Percentiles rank a stretch among this genome's conserved stretches.
Evolutionary conservation across 2,329 filamentous ascomycete genomes (phyloP).

Genomic region (Ophiosphaerella korrae): DNA sequence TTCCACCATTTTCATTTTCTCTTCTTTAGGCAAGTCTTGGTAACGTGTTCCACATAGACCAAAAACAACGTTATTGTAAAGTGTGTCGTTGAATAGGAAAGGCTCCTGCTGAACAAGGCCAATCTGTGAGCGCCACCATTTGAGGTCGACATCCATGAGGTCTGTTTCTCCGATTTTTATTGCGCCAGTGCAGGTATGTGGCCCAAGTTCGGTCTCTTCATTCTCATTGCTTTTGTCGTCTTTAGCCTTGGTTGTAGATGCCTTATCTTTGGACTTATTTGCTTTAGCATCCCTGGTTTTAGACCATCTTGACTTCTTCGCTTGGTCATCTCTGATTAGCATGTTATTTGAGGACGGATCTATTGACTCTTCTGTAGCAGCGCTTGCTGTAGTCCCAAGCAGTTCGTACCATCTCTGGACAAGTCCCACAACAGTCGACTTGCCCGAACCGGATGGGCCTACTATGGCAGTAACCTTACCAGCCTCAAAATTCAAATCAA

Average conservation of each 20-base stretch:
- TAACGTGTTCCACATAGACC: slow-evolving; percentile 50
- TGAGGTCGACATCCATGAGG: slow-evolving; percentile 41
- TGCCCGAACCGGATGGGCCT: slow-evolving; percentile 73
- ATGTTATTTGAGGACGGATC: slow-evolving; percentile 3
- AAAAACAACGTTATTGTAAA: slow-evolving; percentile 48
- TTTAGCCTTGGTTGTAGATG: neutral
- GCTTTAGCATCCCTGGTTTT: slow-evolving; percentile 2
- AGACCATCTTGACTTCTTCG: slow-evolving; percentile 17
- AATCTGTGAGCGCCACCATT: slow-evolving; percentile 55
- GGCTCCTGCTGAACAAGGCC: slow-evolving; percentile 51
- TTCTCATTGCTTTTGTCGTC: slow-evolving; percentile 16
- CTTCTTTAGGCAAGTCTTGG: slow-evolving; percentile 59
- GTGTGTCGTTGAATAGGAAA: slow-evolving; percentile 48
- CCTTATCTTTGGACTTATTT: slow-evolving; percentile 2
- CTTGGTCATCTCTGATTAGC: slow-evolving; percentile 9
- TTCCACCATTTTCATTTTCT: slow-evolving; percentile 61
- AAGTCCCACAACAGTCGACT: slow-evolving; percentile 74
- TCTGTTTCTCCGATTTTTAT: slow-evolving; percentile 36
- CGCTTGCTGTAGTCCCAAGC: slow-evolving; percentile 24
- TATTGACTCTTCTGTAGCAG: slow-evolving; percentile 7
- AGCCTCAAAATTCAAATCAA: slow-evolving; percentile 64
- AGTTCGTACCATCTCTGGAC: slow-evolving; percentile 75
- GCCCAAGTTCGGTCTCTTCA: slow-evolving; percentile 24
- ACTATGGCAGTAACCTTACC: slow-evolving; percentile 76
- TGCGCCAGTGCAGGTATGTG: slow-evolving; percentile 41